These are phyloP conservation scores for Botrytis fragariae DNA, from an alignment of 2,329 filamentous ascomycete genomes.

Conservation along the genomic window DNA sequence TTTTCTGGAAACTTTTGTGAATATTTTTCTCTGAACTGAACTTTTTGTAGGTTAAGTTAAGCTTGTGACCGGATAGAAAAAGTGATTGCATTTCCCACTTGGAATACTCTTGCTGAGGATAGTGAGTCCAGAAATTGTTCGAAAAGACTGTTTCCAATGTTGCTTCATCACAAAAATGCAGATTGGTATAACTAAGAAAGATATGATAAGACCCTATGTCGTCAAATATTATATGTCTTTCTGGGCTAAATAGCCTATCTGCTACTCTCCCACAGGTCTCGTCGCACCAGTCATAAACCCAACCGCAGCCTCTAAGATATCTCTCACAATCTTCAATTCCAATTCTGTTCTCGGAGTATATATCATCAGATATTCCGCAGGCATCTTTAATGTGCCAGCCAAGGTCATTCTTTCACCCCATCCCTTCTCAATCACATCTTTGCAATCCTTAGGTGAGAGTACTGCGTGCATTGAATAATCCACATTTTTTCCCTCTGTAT, in stretches of 20 bases:
- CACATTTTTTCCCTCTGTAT: constrained; percentile 26
- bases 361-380: constrained; percentile 30
- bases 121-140: too few relatives aligned
- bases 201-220: neutral
- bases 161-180: too few relatives aligned
- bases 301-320: constrained; percentile 30
- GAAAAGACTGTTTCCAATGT: neutral
- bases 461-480: constrained; percentile 32
- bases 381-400: constrained; percentile 28
- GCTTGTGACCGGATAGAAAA: too few relatives aligned
- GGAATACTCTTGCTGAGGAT: neutral
- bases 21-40: neutral
- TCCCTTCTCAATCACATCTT: constrained; percentile 31
- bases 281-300: constrained; percentile 30
- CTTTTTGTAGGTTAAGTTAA: neutral
- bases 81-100: neutral
- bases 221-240: too few relatives aligned
- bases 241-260: neutral
- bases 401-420: constrained; percentile 34
- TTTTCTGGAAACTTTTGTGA: neutral
- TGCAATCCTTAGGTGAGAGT: constrained; percentile 31
- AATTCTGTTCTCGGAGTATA: constrained; percentile 31
- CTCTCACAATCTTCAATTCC: constrained; percentile 28
- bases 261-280: neutral
- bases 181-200: too few relatives aligned